Conservation (phyloP, 108 stramenopile genomes). For the Stephanodiscus minutulus region DNA sequence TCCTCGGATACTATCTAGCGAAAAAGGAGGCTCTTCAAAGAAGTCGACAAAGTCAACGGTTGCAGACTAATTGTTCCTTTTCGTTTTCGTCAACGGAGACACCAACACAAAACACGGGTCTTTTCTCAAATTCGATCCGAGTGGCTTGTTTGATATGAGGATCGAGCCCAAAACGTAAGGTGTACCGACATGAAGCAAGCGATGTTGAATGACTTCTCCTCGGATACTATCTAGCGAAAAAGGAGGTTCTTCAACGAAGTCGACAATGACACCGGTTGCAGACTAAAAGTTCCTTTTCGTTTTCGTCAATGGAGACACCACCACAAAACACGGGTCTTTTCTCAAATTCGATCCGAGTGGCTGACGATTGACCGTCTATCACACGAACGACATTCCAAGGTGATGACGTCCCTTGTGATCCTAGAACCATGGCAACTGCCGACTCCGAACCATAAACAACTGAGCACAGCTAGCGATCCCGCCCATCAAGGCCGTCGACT, state of each 20-base stretch:
- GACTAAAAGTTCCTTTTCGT: slow-evolving; percentile 31
- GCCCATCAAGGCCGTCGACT: neutral
- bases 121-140: neutral
- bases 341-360: neutral
- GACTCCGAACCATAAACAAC: neutral
- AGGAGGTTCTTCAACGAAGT: slow-evolving; percentile 38
- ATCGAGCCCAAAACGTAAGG: neutral
- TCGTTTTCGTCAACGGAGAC: slow-evolving; percentile 40
- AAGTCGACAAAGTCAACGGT: slow-evolving; percentile 9
- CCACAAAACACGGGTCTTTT: neutral
- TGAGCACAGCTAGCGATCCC: neutral
- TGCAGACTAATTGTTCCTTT: slow-evolving; percentile 39
- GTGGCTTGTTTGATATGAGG: neutral
- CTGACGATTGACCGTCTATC: neutral
- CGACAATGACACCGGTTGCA: slow-evolving; percentile 22
- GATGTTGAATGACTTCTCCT: slow-evolving; percentile 16
- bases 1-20: slow-evolving; percentile 62
- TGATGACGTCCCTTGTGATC: neutral
- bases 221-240: slow-evolving; percentile 59
- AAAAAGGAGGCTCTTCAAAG: slow-evolving; percentile 45
- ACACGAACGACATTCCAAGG: neutral
- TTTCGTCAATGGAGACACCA: slow-evolving; percentile 37
- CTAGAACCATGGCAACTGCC: neutral
- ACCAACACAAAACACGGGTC: neutral
- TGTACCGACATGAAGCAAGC: neutral